Conservation (phyloP, 2,329 filamentous ascomycete species). For the Remersonia thermophila region DNA sequence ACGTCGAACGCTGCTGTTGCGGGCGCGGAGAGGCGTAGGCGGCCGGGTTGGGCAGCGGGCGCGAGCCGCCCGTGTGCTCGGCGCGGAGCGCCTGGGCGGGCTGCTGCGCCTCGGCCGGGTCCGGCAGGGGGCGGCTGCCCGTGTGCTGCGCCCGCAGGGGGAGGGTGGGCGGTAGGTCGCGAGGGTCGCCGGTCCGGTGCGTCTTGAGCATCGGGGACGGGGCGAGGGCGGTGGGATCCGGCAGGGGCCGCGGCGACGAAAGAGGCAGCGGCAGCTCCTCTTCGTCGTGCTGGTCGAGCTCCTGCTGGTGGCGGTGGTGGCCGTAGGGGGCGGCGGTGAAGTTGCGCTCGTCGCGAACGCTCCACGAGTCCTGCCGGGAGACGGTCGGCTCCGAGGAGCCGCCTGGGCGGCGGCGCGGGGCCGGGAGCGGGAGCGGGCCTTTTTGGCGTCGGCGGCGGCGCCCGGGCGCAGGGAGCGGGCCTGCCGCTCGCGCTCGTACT, state of each 20-base stretch:
- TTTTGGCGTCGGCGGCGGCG: slow-evolving; percentile 20
- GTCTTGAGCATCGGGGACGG: slow-evolving; percentile 20
- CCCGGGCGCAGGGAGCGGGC: slow-evolving; percentile 29
- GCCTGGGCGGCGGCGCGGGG: slow-evolving; percentile 26
- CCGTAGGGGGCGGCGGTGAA: slow-evolving; percentile 44
- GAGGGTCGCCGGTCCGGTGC: slow-evolving; percentile 21
- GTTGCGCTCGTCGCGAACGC: slow-evolving; percentile 48
- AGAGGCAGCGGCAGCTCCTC: slow-evolving; percentile 16
- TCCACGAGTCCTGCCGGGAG: slow-evolving; percentile 51
- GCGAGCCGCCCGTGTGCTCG: slow-evolving; percentile 16
- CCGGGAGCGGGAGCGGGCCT: slow-evolving; percentile 28
- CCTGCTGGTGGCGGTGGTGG: slow-evolving; percentile 27
- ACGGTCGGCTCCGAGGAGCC: slow-evolving; percentile 25
- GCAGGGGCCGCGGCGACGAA: slow-evolving; percentile 28
- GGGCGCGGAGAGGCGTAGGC: slow-evolving; percentile 11
- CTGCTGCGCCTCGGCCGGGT: slow-evolving; percentile 9
- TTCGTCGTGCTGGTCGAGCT: slow-evolving; percentile 17
- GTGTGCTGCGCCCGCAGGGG: slow-evolving; percentile 19
- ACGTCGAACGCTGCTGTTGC: not conserved
- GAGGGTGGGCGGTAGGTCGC: slow-evolving; percentile 7
- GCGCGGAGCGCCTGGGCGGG: slow-evolving; percentile 11
- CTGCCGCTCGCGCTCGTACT: slow-evolving; percentile 48
- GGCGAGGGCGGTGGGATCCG: slow-evolving; percentile 24
- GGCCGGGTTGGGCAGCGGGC: slow-evolving; percentile 31
- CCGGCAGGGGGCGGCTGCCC: slow-evolving; percentile 14